Evolutionary conservation across 2,329 filamentous ascomycete species (phyloP), one percentile per base, ranked within the genome.

Genomic region (Aschersonia sp.): DNA sequence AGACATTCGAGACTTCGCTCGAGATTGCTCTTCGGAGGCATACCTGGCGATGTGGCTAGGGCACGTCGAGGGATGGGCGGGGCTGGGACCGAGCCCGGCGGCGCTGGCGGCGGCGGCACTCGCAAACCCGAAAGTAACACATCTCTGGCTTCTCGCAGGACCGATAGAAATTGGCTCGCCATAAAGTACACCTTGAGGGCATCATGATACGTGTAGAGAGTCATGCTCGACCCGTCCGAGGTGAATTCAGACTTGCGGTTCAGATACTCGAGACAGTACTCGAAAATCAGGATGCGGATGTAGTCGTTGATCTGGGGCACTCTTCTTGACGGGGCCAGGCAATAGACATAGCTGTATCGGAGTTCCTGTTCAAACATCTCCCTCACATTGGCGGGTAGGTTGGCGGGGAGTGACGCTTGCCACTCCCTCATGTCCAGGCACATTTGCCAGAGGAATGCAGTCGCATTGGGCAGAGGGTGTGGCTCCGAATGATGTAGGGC

Each of bases 321-420:
- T 43, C 83, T 74, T 1, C 81, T 78, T 37, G 84, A 89, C 1
- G 88, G 87, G 1, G 87, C 87, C 6, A 95, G 74, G 49, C 90
- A 85, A 61, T 95, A 87, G 30, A 95, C 83, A 56, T 87, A 92
- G 58, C 87, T 94, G 67, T 95, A 97, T 44, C 90, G 76, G 41
- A 94, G 66, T 60, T 98, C 92, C 12, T 95, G 77, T 52, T 92
- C 84, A 58, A 95, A 94, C 53, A 89, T 78, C 44, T 84, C 76
- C 40, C 81, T 76, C 52, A 89, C 81, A 30, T 77, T 74, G 0
- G 74, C 67, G 0, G 83, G 74, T 0, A 85, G 73, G 2, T 73
- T 75, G 39, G 71, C 66, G 0, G 87, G 84, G 10, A 94, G 74
- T n/a, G 77, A 76, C 37, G 87, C 78, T 50, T 81, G 83, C 90